Evolutionary conservation across 176 grass and related monocot genomes (phyloP), one percentile per base, ranked within the genome.

Genomic region (Secale cereale): DNA sequence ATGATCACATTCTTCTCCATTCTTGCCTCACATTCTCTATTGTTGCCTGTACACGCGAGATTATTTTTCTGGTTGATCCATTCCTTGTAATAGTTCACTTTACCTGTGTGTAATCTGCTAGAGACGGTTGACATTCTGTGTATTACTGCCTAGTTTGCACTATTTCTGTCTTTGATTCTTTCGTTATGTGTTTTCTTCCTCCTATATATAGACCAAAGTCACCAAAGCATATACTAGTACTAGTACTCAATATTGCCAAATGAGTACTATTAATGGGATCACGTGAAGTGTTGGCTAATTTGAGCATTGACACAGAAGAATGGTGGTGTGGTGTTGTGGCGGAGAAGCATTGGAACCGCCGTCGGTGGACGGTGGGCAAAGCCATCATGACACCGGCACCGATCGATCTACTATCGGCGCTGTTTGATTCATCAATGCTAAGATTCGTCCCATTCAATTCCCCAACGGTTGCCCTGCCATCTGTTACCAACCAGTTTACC

Each of bases 381-480:
- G 64, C 2, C 72, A 50, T 69, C 17, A 70, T 69, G 63, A 27
- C 59, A 33, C 11, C 1, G 29, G 57, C 28, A 4, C 13, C 29
- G 52, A 19, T 37, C 60, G 35, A 59, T 39, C 50, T 62, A 45
- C 46, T 60, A 45, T 14, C 14, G 48, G 20, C 37, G 43, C 14
- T 74, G 84, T 80, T 20, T 79, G 43, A 16, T 59, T 63, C 76
- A 70, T 91, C 60, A 62, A 83, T 90, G 89, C 77, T 12, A 20
- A 56, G 84, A 66, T 59, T 36, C 74, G 52, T 9, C 19, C 9
- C 57, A 67, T 74, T 74, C 57, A 87, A 67, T 83, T 54, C 66
- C 26, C 66, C 84, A 71, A 28, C 81, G 22, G 8, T 22, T 20
- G 52, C 25, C 13, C 76, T 61, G 11, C 32, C 50, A 78, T 69